Conservation (phyloP, 306 rosid species). For the Prunus fruticosa region DNA sequence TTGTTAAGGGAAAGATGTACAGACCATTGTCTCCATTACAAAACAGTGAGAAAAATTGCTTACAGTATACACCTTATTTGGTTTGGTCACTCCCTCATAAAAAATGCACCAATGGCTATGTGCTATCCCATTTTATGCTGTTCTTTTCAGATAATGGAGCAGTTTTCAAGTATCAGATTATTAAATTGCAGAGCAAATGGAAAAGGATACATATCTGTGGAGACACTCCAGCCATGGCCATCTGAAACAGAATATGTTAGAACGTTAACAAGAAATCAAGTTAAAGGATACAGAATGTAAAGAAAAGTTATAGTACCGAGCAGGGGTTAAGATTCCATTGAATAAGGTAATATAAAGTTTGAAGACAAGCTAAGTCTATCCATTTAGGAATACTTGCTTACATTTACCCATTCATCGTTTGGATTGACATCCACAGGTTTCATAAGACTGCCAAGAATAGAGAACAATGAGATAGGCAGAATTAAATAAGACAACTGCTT, state of each 20-base stretch:
- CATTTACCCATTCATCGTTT: slow-evolving; percentile 89
- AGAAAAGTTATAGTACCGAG: slow-evolving; percentile 12
- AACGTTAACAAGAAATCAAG: slow-evolving; percentile 27
- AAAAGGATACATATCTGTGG: slow-evolving; percentile 97
- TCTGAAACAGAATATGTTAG: slow-evolving; percentile 54
- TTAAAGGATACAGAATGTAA: slow-evolving; percentile 1
- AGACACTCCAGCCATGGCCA: slow-evolving; percentile 89
- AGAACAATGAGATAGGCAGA: slow-evolving; percentile 19
- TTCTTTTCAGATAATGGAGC: slow-evolving; percentile 12
- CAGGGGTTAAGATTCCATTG: not conserved
- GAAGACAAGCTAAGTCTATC: not conserved
- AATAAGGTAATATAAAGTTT: not conserved
- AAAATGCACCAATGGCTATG: not conserved
- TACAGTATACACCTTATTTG: slow-evolving; percentile 12
- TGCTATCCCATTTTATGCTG: slow-evolving; percentile 7
- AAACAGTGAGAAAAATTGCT: not conserved
- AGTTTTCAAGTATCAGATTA: slow-evolving; percentile 6
- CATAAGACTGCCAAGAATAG: slow-evolving; percentile 73
- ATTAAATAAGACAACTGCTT: slow-evolving; percentile 2
- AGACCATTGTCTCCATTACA: slow-evolving; percentile 10
- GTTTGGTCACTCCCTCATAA: slow-evolving; percentile 2
- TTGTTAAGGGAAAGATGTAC: slow-evolving; percentile 44
- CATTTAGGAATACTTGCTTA: slow-evolving; percentile 45
- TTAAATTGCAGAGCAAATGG: not conserved
- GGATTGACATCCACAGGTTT: slow-evolving; percentile 92